Evolutionary conservation across 1,139 yeast genomes (phyloP), one percentile per base, ranked within the genome.

Genomic region (Taiozyma sp.): DNA sequence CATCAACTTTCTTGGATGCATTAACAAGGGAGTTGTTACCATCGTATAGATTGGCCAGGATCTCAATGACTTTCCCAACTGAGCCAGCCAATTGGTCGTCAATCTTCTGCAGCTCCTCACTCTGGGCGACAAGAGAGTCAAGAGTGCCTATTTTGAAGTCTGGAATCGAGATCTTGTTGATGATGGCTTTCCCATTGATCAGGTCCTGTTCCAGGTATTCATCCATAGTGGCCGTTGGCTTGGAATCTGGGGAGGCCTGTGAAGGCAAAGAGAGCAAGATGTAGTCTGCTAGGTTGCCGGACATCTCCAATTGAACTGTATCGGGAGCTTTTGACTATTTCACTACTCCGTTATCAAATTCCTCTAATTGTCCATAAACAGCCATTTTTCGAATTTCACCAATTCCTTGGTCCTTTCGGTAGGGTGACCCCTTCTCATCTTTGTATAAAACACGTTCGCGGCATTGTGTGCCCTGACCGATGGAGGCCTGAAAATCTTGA

Each of bases 141-240:
- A 93, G 77, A 3, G 98, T 91, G 37, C 98, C 98, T 58, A 93
- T 88, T 69, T 93, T 95, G 69, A 93, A 91, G 57, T 78, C 83
- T n/a, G 98, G 99, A 49, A 90, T 75, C 43, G 74, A 72, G 55
- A 88, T 80, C 37, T 65, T 60, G 32, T 66, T 60, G 3, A 70
- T 62, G 35, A 60, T 64, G 1, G 71, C 61, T 48, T 63, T 65
- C 4, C 76, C 75, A 21, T 62, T 65, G 32, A 69, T 50, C 48
- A 71, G 54, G 21, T 52, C 54, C 42, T 62, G 59, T 46, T 68
- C 66, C 44, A 72, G 53, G 80, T 78, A 66, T 45, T 65, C 60
- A 10, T 67, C 47, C 30, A 22, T 3, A 16, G 28, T 62, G 58
- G 71, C 35, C 60, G 74, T 61, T 54, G 74, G 59, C 13, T 75